Evolutionary conservation across 805 yeast species (phyloP).

Genomic region (Priceomyces medius): DNA sequence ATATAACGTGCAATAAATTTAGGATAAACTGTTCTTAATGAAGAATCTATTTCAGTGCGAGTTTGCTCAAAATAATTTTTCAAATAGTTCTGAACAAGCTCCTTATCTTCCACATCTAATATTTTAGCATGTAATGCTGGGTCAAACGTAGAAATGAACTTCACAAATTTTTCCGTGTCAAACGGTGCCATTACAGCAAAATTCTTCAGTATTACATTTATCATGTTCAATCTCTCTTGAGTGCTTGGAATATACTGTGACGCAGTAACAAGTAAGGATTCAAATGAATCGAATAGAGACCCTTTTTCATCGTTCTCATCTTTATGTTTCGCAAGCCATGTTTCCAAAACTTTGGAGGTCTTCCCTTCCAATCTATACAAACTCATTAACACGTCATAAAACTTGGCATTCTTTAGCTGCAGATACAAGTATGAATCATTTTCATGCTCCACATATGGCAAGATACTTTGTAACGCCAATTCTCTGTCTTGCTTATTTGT

Average conservation of each 20-base stretch:
- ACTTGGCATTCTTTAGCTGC: constrained; percentile 53
- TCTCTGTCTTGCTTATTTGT: constrained; percentile 60
- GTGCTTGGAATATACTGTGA: constrained; percentile 12
- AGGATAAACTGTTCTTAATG: constrained; percentile 22
- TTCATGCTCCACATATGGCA: constrained; percentile 64
- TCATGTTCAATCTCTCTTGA: constrained; percentile 23
- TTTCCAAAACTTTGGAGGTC: constrained; percentile 51
- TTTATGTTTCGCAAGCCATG: constrained; percentile 42
- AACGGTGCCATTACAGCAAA: constrained; percentile 22
- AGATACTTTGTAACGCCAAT: constrained; percentile 67
- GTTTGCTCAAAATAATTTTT: constrained; percentile 21
- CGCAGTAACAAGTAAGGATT: constrained; percentile 27
- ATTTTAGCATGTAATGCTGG: constrained; percentile 41
- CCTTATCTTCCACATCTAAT: constrained; percentile 24
- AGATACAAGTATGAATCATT: constrained; percentile 49
- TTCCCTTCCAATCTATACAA: constrained; percentile 55
- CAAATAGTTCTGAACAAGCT: constrained; percentile 32
- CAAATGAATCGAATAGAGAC: constrained; percentile 12
- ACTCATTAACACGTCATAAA: constrained; percentile 56
- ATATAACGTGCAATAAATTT: constrained; percentile 16
- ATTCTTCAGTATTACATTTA: constrained; percentile 21
- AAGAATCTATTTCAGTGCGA: neutral
- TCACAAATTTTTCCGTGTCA: constrained; percentile 36
- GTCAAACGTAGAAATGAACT: constrained; percentile 31
- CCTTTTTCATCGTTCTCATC: constrained; percentile 12